Percentiles rank a stretch among this genome's conserved stretches.
Conservation (phyloP, 208 protist genomes). For the Trypanosoma grayi region DNA sequence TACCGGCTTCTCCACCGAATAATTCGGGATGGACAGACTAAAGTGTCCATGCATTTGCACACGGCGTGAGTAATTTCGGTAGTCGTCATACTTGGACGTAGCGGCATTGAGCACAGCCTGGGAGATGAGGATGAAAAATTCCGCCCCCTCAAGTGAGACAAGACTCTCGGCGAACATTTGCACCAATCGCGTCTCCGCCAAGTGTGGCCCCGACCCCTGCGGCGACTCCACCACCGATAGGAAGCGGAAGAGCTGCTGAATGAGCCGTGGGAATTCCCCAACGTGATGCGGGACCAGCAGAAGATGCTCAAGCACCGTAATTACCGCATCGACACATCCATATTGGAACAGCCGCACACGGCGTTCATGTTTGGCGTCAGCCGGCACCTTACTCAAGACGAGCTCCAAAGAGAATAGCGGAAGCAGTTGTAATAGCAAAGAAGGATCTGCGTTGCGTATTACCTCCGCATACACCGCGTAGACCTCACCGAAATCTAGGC, state of each 20-base stretch:
- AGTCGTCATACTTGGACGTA: constrained; percentile 42
- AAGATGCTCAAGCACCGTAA: constrained; percentile 42
- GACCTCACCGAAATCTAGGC: constrained; percentile 48
- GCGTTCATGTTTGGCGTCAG: constrained; percentile 43
- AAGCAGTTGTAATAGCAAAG: constrained; percentile 41
- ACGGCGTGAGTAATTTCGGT: constrained; percentile 14
- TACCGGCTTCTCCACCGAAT: constrained; percentile 62
- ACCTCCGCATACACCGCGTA: constrained; percentile 54
- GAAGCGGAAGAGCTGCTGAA: constrained; percentile 69
- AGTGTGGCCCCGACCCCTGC: constrained; percentile 43
- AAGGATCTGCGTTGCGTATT: constrained; percentile 31
- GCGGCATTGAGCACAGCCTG: constrained; percentile 69
- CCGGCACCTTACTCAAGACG: constrained; percentile 18
- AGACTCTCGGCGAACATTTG: constrained; percentile 40
- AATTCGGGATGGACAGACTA: constrained; percentile 40
- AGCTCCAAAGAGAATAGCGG: constrained; percentile 42
- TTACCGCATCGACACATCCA: constrained; percentile 58
- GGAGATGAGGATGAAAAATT: constrained; percentile 63
- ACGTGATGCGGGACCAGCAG: constrained; percentile 31
- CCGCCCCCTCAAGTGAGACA: constrained; percentile 34
- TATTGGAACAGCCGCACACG: constrained; percentile 55
- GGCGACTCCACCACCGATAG: constrained; percentile 67
- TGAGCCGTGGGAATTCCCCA: constrained; percentile 41
- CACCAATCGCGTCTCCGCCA: constrained; percentile 50
- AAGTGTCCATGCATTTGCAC: constrained; percentile 41